Evolutionary conservation across 768 basidiomycete genomes (phyloP).

Genomic region (Pisolithus albus): DNA sequence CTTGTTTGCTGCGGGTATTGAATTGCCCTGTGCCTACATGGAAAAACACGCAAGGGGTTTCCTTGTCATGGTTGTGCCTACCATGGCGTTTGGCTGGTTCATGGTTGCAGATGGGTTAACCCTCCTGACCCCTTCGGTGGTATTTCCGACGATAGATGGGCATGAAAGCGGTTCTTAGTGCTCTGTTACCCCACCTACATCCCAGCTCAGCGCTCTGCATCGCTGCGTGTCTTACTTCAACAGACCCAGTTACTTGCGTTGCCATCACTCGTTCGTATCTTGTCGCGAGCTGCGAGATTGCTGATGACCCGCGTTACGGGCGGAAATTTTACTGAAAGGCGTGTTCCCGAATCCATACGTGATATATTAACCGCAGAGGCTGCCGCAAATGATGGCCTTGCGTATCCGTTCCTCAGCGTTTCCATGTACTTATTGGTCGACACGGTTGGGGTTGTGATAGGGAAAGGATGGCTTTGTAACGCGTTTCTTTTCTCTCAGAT

Average conservation of each 20-base stretch:
- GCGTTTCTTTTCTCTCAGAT: not conserved
- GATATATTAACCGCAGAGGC: conserved; percentile 83
- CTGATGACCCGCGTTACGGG: conserved; percentile 32
- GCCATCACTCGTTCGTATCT: conserved; percentile 57
- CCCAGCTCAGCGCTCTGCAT: conserved; percentile 77
- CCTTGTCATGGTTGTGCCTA: conserved; percentile 65
- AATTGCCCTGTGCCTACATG: conserved; percentile 84
- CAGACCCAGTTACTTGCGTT: conserved; percentile 90
- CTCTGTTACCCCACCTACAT: conserved; percentile 63
- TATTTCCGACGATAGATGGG: not conserved
- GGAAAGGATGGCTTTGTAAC: conserved; percentile 72
- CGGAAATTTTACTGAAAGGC: conserved; percentile 59
- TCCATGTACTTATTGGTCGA: conserved; percentile 83
- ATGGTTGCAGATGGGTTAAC: conserved; percentile 52
- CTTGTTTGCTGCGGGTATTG: conserved; percentile 92
- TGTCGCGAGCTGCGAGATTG: not conserved
- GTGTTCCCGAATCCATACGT: conserved; percentile 71
- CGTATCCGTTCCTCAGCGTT: conserved; percentile 86
- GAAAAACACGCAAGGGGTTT: conserved; percentile 68
- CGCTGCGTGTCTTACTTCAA: conserved; percentile 87
- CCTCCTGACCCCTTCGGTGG: not conserved
- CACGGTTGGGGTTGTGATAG: conserved; percentile 55
- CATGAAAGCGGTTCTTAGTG: conserved; percentile 52
- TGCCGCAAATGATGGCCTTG: conserved; percentile 93
- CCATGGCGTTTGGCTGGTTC: conserved; percentile 83